Base-by-base conservation (phyloP, 345 rosid genomes). In the Hibiscus tridactylites region DNA sequence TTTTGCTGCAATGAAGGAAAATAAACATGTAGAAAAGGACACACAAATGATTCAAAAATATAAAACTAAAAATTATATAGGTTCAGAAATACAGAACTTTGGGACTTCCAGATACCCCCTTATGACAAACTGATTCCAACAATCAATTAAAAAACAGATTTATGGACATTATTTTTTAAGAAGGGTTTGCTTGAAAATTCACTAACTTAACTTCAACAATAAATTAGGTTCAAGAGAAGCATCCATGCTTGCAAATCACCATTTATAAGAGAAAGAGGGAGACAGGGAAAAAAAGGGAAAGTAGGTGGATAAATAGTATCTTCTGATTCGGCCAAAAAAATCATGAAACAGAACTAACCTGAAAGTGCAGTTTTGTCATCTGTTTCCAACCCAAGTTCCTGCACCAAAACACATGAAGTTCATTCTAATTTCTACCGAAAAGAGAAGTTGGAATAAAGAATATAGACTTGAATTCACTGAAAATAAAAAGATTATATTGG, bases 331-430 rank as follows among this genome's bases (percentile, higher is more conserved):
- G 33, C 68, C 46, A 64, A 75, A 65, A 52, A 68, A 53, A 58
- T 33, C n/a, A 28, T 76, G 53, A 71, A 71, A 72, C 37, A 62
- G 63, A 21, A 82, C 94, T 72, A 59, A 95, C 98, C 87, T 54
- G 99, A 89, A 62, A 96, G 98, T 49, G 99, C 97, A 65, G 99
- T 92, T 82, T 96, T 96, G 82, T 96, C 99, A 81, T 96, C 99
- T 29, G 98, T 88, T 83, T 96, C 99, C 86, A 96, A 80, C 28
- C 99, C 99, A 73, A 96, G 96, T 79, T 96, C 99, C 99, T 96
- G 87, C 70, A 76, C 37, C 46, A 67, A 28, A 69, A 78, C 42
- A 79, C 61, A 31, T 61, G 42, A 71, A 67, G 73, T 77, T 66
- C 52, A 68, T 47, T 72, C 33, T 47, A 73, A 54, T 71, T 49